These are phyloP conservation scores for Stentor coeruleus DNA, from an alignment of 73 alveolate species.

Conservation along the genomic window DNA sequence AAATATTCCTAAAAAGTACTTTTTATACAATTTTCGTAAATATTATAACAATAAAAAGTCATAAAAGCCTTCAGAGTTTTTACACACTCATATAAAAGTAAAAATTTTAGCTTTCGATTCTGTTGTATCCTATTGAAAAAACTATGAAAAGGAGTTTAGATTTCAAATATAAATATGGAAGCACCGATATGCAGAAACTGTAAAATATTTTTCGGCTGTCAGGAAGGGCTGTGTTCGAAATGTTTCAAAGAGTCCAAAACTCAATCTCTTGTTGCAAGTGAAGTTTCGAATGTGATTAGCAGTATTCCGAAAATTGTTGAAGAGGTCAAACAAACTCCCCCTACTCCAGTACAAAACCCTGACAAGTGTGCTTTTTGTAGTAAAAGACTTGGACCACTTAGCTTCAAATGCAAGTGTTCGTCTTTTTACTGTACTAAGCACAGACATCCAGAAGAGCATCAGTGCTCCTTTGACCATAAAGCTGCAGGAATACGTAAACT, in stretches of 20 bases:
- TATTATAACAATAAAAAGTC: no score
- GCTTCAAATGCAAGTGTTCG: background rate
- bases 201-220: slow-evolving; percentile 19
- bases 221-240: slow-evolving; percentile 25
- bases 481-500: slow-evolving; percentile 5
- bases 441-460: slow-evolving; percentile 15
- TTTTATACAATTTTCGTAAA: no score
- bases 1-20: no score
- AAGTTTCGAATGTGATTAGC: background rate
- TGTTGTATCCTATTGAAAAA: no score
- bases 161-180: slow-evolving; percentile 15
- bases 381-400: background rate
- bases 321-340: background rate
- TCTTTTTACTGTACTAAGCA: background rate
- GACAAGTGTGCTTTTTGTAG: background rate
- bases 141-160: no score
- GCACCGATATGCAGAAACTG: slow-evolving; percentile 12
- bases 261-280: background rate
- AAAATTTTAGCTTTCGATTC: no score
- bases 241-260: background rate
- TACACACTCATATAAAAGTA: no score
- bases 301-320: background rate
- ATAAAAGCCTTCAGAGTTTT: no score
- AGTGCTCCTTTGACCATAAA: slow-evolving; percentile 8
- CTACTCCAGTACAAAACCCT: no score